A percentile compares a stretch with the other conserved stretches of the same genome.
These are phyloP conservation scores for Metarhizium humberi DNA, from an alignment of 2,329 filamentous ascomycete species.

Conservation along the genomic window DNA sequence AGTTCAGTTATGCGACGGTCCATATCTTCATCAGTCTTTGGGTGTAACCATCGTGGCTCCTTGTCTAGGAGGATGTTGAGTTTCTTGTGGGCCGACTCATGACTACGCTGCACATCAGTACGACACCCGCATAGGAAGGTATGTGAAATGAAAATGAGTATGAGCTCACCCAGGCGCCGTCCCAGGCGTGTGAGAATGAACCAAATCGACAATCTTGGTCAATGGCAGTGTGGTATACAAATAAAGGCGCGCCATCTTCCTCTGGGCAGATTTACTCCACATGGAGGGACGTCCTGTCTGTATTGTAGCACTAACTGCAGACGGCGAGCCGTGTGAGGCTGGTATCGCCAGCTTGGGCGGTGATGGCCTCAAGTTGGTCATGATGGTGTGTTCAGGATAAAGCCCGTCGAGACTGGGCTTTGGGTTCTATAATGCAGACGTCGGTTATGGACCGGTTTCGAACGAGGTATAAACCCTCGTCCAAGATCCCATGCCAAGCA, in stretches of 20 bases:
- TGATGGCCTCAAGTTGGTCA: neutral
- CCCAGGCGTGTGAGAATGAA: constrained; percentile 31
- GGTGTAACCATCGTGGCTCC: constrained; percentile 48
- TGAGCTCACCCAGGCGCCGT: constrained; percentile 37
- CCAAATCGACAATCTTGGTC: constrained; percentile 37
- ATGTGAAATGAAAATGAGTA: neutral
- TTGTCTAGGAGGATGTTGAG: constrained; percentile 48
- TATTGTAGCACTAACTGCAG: constrained; percentile 1
- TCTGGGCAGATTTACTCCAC: constrained; percentile 43
- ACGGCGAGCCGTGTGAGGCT: constrained; percentile 3
- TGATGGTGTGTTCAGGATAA: neutral
- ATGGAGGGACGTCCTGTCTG: constrained; percentile 42
- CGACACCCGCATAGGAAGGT: constrained; percentile 4
- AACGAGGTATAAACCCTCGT: neutral
- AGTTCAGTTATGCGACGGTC: constrained; percentile 37
- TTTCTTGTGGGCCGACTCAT: constrained; percentile 50
- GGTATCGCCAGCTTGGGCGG: constrained; percentile 5
- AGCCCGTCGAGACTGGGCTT: neutral
- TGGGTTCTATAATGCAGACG: neutral
- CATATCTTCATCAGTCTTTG: constrained; percentile 42
- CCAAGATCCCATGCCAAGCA: neutral
- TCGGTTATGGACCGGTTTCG: neutral
- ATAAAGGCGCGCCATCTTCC: constrained; percentile 47
- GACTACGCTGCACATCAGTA: constrained; percentile 23
- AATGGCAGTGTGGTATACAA: constrained; percentile 45